Evolutionary conservation across 441 rosid species (phyloP), one percentile per base, ranked within the genome.

Genomic region (Mallotus repandus): DNA sequence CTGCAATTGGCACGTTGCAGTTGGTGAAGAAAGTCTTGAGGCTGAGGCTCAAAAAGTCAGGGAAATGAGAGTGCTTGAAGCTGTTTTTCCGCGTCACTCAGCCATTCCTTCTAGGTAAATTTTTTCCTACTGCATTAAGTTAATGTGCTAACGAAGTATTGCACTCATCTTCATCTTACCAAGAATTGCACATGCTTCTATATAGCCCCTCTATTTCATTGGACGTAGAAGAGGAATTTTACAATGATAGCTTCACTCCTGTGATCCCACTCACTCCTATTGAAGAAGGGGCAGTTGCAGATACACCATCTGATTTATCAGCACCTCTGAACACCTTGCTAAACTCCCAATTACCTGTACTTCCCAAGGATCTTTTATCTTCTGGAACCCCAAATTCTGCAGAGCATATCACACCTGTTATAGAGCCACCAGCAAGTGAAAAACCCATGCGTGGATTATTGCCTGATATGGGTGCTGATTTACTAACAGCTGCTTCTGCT

Each of bases 21-120:
- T 90, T 57, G 98, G 99, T 60, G 98, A 91, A 15, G 96, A 92
- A 82, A 94, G 92, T 81, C 75, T 74, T 68, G 98, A 92, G 81
- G 84, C 83, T 32, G 90, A 85, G 77, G 76, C 70, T 73, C 84
- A 90, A 80, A 85, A 77, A 72, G 82, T 85, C 78, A 87, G 98
- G 80, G 98, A 90, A 80, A 62, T 86, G 79, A 86, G 91, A 79
- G 87, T 89, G 72, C 91, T 91, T 53, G 98, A 94, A 89, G 97
- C 97, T 65, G 80, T 90, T 54, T 89, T 88, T 82, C 97, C 97
- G 2, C 89, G 89, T 9, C 86, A 87, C 79, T 84, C 97, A 57
- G 83, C 90, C n/a, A 91, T 94, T 76, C 98, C 97, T 73, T 82
- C 79, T 68, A 78, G 89, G 98, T 92, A 80, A 38, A 18, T 15